Base-by-base conservation (phyloP, 23 red algal genomes). In the Pyropia haitanensis region DNA sequence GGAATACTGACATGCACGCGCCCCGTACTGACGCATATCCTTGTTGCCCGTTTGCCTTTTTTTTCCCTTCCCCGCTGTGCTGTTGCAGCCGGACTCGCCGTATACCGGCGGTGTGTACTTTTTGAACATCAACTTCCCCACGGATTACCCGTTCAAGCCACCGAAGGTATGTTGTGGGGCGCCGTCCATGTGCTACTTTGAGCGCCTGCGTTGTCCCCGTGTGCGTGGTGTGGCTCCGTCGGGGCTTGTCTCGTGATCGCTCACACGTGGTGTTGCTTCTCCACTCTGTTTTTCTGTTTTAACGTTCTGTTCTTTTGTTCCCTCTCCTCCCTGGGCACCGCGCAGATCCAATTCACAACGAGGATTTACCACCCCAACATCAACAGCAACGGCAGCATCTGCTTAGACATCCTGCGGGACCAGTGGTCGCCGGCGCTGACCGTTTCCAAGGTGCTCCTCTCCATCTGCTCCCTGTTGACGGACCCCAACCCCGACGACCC, bases 351-450 rank as follows among this genome's bases (percentile, higher is more conserved):
- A 58, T 96, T 96, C 59, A 88, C 84, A 15, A 96, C 92, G 14
- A 82, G 80, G 64, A 96, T 96, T 34, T 96, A 96, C 61, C 92
- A 96, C 33, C 92, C 92, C 27, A 96, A 96, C 68, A 96, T 96
- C 84, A 96, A 96, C 57, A 81, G 76, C 27, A 96, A 96, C 59
- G 92, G 92, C 20, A 89, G 83, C 55, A 96, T 96, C 31, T 96
- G 92, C 34, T 65, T 96, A 22, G 92, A 96, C 62, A 96, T 96
- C 76, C 79, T 96, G 10, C 78, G 92, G 21, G 92, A 96, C 52
- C 92, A 96, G 74, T 96, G 92, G 92, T 81, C 73, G 44, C 92
- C 92, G 51, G 92, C 92, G 14, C 60, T 96, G 33, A 96, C 92
- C 14, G 76, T 96, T 18, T 96, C 92, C 44, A 96, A 96, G 69